Evolutionary conservation across 2,329 filamentous ascomycete genomes (phyloP).

Genomic region (Epichloe brachyelytri): DNA sequence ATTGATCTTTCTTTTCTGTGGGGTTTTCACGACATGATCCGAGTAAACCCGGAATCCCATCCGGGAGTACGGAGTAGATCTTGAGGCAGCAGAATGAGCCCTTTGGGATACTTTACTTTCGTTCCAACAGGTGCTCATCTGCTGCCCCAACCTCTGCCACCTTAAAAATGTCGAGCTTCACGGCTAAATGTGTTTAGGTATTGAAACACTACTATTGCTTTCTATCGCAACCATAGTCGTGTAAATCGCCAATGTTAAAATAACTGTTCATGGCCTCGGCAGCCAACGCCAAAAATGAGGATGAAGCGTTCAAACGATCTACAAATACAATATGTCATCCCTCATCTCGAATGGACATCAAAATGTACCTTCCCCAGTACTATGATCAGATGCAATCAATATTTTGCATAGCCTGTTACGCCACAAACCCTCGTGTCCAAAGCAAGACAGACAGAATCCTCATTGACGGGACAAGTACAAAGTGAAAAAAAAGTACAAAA

Average conservation of each 20-base stretch:
- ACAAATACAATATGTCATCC: conserved; percentile 6
- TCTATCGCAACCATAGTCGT: conserved; percentile 1
- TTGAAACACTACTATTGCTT: not conserved
- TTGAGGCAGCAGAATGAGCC: not conserved
- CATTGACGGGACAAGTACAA: conserved; percentile 11
- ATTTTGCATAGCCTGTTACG: conserved; percentile 7
- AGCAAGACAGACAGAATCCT: conserved; percentile 1
- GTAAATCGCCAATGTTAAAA: conserved; percentile 3
- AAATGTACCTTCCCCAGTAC: conserved; percentile 5
- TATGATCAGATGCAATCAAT: conserved; percentile 6
- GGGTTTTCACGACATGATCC: not conserved
- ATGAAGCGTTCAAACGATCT: conserved; percentile 8
- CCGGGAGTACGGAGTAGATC: not conserved
- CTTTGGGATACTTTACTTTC: not conserved
- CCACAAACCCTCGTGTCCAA: conserved; percentile 6
- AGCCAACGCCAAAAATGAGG: conserved; percentile 2
- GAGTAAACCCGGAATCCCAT: not conserved
- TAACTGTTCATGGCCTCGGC: not conserved
- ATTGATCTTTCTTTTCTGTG: not conserved
- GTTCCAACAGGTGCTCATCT: not conserved
- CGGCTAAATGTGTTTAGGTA: conserved; percentile 10
- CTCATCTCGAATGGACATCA: conserved; percentile 5
- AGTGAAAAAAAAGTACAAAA: not conserved
- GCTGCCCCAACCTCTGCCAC: not conserved
- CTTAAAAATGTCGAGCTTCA: conserved; percentile 1